Base-by-base conservation (phyloP, 805 yeast genomes). In the Cyberlindnera maritima region DNA sequence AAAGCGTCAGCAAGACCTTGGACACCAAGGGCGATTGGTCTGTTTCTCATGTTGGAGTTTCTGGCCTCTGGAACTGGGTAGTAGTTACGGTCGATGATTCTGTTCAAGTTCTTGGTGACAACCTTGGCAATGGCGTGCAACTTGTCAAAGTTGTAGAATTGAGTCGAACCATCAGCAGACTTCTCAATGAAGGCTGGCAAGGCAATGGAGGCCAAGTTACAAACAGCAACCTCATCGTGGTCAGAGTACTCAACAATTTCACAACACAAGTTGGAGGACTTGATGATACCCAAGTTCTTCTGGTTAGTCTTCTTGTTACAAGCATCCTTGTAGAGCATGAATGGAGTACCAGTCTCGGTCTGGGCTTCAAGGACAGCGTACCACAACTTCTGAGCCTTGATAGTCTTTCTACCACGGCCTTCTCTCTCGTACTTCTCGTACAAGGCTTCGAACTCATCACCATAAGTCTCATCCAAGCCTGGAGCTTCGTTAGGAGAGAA, bases 11-110 rank as follows among this genome's bases (percentile, higher is more conserved):
- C 97, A 45, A 92, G 74, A 48, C 99, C 99, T 67, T 92, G 97
- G n/a, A 92, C 97, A 56, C 99, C 99, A 19, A 92, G 69, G n/a
- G 97, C 97, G 59, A 92, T 80, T 18, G 99, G 98, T 58, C 99
- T 77, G 66, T 92, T 85, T 61, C 81, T 81, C 74, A 79, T 69
- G 67, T 94, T 92, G 15, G 97, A 88, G 39, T 52, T 61, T 59
- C 75, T 76, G 5, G 98, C 92, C 54, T 80, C 85, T 44, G 75
- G 79, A 20, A 88, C 83, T 4, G 99, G 98, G 64, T 92, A 92
- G 63, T 71, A 75, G 62, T 90, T 88, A 53, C 84, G 79, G 70
- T 92, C 97, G 49, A 92, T 92, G 50, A 92, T 78, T 61, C 70
- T 76, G 73, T 92, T 85, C 66, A 92, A 72, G 66, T 92, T 92